Percentiles rank a stretch among this genome's conserved stretches.
These are phyloP conservation scores for Paramecium sonneborni DNA, from an alignment of 73 alveolate species.

Conservation along the genomic window DNA sequence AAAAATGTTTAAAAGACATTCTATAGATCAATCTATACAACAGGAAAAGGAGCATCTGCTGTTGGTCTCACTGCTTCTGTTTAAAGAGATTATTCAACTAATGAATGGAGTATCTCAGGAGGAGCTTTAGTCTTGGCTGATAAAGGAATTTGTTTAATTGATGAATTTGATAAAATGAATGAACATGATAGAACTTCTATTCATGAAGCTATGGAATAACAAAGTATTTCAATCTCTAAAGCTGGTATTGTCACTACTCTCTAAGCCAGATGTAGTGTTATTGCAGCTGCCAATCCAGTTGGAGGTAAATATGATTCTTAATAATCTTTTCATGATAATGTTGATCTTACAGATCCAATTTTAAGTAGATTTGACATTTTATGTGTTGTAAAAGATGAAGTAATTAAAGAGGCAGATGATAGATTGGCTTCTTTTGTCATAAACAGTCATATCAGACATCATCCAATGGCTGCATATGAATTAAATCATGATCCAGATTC, in stretches of 20 bases:
- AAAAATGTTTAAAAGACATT: slow-evolving; percentile 98
- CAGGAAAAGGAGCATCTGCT: slow-evolving; percentile 99
- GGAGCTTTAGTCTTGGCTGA: slow-evolving; percentile 99
- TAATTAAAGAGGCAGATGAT: slow-evolving; percentile 92
- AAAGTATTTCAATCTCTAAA: slow-evolving; percentile 98
- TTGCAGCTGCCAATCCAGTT: slow-evolving; percentile 99
- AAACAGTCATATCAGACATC: slow-evolving; percentile 97
- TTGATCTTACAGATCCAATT: slow-evolving; percentile 99
- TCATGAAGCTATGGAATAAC: slow-evolving; percentile 99
- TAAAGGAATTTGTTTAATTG: slow-evolving; percentile 97
- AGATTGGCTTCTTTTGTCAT: slow-evolving; percentile 97
- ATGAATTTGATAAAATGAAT: slow-evolving; percentile 99
- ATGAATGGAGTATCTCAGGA: slow-evolving; percentile 99
- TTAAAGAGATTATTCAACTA: slow-evolving; percentile 94
- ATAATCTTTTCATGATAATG: slow-evolving; percentile 97
- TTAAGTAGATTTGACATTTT: slow-evolving; percentile 98
- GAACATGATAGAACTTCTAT: slow-evolving; percentile 99
- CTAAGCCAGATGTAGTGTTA: slow-evolving; percentile 99
- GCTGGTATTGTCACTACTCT: slow-evolving; percentile 99
- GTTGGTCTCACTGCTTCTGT: slow-evolving; percentile 99
- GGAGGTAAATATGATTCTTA: slow-evolving; percentile 95
- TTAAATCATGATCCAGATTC: slow-evolving; percentile 80
- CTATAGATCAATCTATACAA: slow-evolving; percentile 91
- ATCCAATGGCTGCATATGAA: slow-evolving; percentile 79
- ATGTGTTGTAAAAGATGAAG: slow-evolving; percentile 98